These are phyloP conservation scores for Bipolaris gigantea DNA, from an alignment of 2,329 filamentous ascomycete species.

Conservation along the genomic window DNA sequence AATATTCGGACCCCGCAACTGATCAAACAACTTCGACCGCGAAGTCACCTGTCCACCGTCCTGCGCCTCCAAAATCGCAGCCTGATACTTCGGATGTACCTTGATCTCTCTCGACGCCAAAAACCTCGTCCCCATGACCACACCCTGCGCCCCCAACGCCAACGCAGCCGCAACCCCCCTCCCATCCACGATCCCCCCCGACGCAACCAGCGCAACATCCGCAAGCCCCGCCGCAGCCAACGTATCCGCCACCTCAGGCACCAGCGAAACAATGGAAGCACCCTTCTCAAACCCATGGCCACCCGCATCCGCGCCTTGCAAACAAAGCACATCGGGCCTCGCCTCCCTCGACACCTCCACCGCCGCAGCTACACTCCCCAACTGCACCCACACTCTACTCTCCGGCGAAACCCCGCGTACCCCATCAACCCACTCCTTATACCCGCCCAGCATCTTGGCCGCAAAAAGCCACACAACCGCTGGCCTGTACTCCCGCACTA, in stretches of 20 bases:
- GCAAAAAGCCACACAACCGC: slow-evolving; percentile 70
- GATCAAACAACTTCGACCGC: slow-evolving; percentile 56
- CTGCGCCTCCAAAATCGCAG: slow-evolving; percentile 49
- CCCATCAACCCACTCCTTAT: slow-evolving; percentile 39
- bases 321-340: slow-evolving; percentile 60
- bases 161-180: slow-evolving; percentile 61
- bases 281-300: slow-evolving; percentile 63
- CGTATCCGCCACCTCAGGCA: slow-evolving; percentile 60
- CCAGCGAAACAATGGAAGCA: slow-evolving; percentile 58
- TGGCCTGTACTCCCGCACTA: slow-evolving; percentile 58
- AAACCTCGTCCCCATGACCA: slow-evolving; percentile 67
- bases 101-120: slow-evolving; percentile 56
- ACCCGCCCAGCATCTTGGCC: slow-evolving; percentile 50
- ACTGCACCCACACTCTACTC: slow-evolving; percentile 61
- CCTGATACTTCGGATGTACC: slow-evolving; percentile 50
- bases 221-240: slow-evolving; percentile 41
- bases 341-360: slow-evolving; percentile 54
- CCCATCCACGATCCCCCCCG: slow-evolving; percentile 63
- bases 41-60: slow-evolving; percentile 56
- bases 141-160: slow-evolving; percentile 57
- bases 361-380: slow-evolving; percentile 62
- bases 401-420: slow-evolving; percentile 38
- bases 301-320: slow-evolving; percentile 66
- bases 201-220: slow-evolving; percentile 52
- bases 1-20: slow-evolving; percentile 57